Percentiles rank a stretch among this genome's conserved stretches.
Evolutionary conservation across 1,139 yeast genomes (phyloP).

Genomic region (Pichia sp.): DNA sequence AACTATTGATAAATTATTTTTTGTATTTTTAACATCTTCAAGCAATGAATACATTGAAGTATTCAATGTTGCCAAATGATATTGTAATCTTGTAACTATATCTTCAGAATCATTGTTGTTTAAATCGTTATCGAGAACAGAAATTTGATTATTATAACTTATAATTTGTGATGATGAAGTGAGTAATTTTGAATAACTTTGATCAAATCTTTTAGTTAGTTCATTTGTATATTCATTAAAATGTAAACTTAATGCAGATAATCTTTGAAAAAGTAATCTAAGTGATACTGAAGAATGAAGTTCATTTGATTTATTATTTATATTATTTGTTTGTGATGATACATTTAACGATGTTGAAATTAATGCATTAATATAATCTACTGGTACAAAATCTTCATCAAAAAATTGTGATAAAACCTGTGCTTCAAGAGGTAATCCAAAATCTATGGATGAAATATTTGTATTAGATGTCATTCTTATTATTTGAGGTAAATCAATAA

Average conservation of each 20-base stretch:
- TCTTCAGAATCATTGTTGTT: conserved; percentile 25
- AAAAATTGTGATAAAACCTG: conserved; percentile 41
- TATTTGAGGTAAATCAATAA: no score
- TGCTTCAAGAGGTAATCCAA: conserved; percentile 18
- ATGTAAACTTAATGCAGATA: conserved; percentile 45
- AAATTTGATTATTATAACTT: conserved; percentile 27
- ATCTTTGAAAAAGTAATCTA: conserved; percentile 32
- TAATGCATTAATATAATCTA: conserved; percentile 42
- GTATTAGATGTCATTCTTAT: conserved; percentile 3
- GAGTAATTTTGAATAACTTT: conserved; percentile 40
- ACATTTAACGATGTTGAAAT: conserved; percentile 29
- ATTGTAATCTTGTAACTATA: conserved; percentile 51
- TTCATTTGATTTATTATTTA: conserved; percentile 21
- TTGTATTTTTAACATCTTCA: conserved; percentile 39
- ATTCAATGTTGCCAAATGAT: conserved; percentile 53
- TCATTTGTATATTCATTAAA: conserved; percentile 58
- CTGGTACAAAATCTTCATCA: conserved; percentile 44
- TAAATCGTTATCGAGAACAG: conserved; percentile 2
- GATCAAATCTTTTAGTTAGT: conserved; percentile 44
- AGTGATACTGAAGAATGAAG: conserved; percentile 27
- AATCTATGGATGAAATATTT: conserved; percentile 6
- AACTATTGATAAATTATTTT: conserved; percentile 21
- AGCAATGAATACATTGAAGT: conserved; percentile 52
- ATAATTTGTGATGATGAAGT: conserved; percentile 35
- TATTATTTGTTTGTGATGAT: conserved; percentile 12